Evolutionary conservation across 2,329 filamentous ascomycete genomes (phyloP).

Genomic region (Calonectria crousiana): DNA sequence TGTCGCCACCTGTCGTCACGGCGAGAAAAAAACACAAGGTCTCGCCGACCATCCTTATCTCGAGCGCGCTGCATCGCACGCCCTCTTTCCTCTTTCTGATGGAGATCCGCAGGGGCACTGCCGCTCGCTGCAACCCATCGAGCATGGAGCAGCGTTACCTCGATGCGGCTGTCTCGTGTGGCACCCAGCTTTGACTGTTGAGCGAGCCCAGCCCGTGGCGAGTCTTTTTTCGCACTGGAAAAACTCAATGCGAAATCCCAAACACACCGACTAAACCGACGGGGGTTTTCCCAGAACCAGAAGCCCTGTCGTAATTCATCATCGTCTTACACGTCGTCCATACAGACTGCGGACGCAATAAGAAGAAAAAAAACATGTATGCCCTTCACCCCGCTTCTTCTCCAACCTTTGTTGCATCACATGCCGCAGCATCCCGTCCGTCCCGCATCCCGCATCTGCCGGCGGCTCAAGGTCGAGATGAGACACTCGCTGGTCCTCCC

Average conservation of each 20-base stretch:
- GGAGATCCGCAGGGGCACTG: constrained; percentile 14
- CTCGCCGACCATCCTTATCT: constrained; percentile 8
- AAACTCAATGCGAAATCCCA: constrained; percentile 16
- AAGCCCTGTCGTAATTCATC: background rate
- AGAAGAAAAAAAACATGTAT: background rate
- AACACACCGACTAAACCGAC: constrained; percentile 23
- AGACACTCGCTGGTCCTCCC: background rate
- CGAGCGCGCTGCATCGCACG: constrained; percentile 3
- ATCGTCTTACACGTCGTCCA: constrained; percentile 10
- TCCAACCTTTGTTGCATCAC: constrained; percentile 3
- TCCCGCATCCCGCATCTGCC: constrained; percentile 18
- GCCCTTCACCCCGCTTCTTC: constrained; percentile 3
- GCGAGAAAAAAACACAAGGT: background rate
- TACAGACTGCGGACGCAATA: background rate
- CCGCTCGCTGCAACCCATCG: constrained; percentile 11
- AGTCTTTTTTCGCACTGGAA: background rate
- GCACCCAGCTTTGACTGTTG: constrained; percentile 13
- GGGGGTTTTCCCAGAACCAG: background rate
- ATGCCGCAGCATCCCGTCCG: constrained; percentile 2
- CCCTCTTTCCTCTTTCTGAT: constrained; percentile 24
- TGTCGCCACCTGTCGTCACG: background rate
- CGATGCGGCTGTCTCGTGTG: constrained; percentile 20
- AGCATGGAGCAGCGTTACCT: constrained; percentile 6
- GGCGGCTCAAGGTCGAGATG: constrained; percentile 3
- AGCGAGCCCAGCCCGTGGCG: background rate